Base-by-base conservation (phyloP, 345 rosid species). In the Pugionium dolabratum region DNA sequence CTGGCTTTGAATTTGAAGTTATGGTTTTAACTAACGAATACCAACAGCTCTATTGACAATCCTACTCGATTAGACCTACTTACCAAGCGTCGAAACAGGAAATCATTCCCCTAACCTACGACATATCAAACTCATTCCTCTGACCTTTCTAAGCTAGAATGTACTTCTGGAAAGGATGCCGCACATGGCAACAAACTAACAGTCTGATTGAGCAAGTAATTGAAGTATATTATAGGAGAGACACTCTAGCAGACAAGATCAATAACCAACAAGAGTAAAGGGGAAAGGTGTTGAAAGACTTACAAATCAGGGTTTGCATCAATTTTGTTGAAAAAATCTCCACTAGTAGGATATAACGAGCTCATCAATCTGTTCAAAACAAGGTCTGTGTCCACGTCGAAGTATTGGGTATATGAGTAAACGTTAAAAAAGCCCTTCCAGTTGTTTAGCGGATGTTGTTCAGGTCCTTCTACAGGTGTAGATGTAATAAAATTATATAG, bases 251-350 rank as follows among this genome's bases (percentile, higher is more conserved):
- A 55, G 18, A 27, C 42, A 42, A 71, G 2, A 5, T 1, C 11
- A 58, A 43, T 35, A 29, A 65, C 57, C 25, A 25, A 58, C 1
- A 59, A 37, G 35, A 30, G 42, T 46, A 42, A 31, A 4, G 2
- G 43, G 6, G 6, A 44, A 52, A 69, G 9, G 31, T 25, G 49
- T 0, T 35, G n/a, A n/a, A n/a, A n/a, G n/a, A 84, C 97, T 94
- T 78, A 90, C 96, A 94, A 74, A 78, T 90, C 97, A 54, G 97
- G 99, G 71, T 94, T 90, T 32, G 96, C 95, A 74, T 88, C 90
- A 30, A 87, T 90, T 79, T 90, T 94, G 83, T 72, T 79, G 85
- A 84, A 94, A 76, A 94, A 94, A 78, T 88, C 88, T 7, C 88
- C 97, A 68, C 73, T 74, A 5, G 70, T 61, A 10, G 96, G 96